Evolutionary conservation across 352 stramenopile genomes (phyloP).

Genomic region (Salisapilia sapeloensis): DNA sequence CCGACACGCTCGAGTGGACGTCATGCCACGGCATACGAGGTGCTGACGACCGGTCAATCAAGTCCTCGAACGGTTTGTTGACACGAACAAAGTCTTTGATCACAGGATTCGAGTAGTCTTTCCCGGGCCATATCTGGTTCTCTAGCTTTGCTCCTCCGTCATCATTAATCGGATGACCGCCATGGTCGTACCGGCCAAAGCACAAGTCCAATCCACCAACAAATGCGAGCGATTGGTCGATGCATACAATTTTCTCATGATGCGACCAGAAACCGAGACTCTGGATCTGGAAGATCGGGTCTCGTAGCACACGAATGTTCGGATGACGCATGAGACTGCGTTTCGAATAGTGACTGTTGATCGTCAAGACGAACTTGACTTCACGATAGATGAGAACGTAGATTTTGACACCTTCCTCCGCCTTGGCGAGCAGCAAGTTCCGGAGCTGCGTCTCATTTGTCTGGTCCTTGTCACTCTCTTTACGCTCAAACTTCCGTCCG

Average conservation of each 20-base stretch:
- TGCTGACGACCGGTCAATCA: slow-evolving; percentile 58
- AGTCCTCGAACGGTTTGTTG: slow-evolving; percentile 67
- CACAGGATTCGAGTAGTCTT: slow-evolving; percentile 82
- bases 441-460: slow-evolving; percentile 56
- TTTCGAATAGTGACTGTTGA: slow-evolving; percentile 80
- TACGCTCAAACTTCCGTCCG: slow-evolving; percentile 25
- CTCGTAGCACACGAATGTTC: slow-evolving; percentile 81
- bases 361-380: slow-evolving; percentile 74
- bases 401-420: slow-evolving; percentile 70
- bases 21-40: slow-evolving; percentile 84
- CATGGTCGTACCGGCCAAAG: slow-evolving; percentile 79
- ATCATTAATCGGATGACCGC: slow-evolving; percentile 55
- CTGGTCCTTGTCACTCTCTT: slow-evolving; percentile 15
- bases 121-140: slow-evolving; percentile 55
- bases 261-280: slow-evolving; percentile 85
- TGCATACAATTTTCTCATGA: slow-evolving; percentile 87
- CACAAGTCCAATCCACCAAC: slow-evolving; percentile 77
- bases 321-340: slow-evolving; percentile 53
- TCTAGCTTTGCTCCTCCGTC: slow-evolving; percentile 24
- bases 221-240: slow-evolving; percentile 77
- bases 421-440: slow-evolving; percentile 64
- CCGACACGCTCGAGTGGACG: slow-evolving; percentile 71
- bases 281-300: slow-evolving; percentile 84
- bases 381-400: slow-evolving; percentile 86
- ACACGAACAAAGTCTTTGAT: slow-evolving; percentile 82